Base-by-base conservation (phyloP, 139 green algal species). In the Chlamydomonas sphaeroides region DNA sequence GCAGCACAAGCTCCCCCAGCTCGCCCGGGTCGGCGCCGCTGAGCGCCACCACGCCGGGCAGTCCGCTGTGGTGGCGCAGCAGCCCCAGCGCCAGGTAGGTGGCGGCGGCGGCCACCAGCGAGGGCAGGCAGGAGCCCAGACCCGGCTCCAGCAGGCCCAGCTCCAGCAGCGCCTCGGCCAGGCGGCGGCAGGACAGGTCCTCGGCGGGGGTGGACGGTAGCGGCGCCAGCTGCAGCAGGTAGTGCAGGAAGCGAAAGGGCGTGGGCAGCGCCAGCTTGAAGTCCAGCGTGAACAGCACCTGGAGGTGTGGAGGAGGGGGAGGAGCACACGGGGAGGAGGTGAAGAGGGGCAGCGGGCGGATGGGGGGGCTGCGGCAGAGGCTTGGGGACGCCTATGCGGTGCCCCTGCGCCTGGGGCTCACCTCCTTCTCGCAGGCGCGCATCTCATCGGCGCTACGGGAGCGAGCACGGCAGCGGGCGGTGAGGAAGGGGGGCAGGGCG, bases 251-350 rank as follows among this genome's bases (percentile, higher is more conserved):
- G 38, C 67, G 78, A 25, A 85, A 65, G 10, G 87, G 80, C 15
- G 95, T 98, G 78, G 96, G 96, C 42, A 90, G 85, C 25, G 90
- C 94, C 18, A 98, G 88, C 65, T 97, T 88, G 80, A 97, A 98
- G 32, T 91, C 36, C 71, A 98, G 91, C 25, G 65, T 56, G 17
- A 86, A 84, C 42, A 98, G 90, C 42, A 98, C 41, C 11, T 89
- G 59, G 2, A 26, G 41, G 41, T 26, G 25, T 15, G 67, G 63
- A 28, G n/a, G 62, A 98, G 89, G 53, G 53, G 5, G 6, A 62
- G 21, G 11, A 53, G 14, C 45, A 53, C 10, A 53, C 45, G 45
- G 45, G 45, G 45, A 14, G 45, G 14, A 53, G 14, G 14, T 53
- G n/a, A n/a, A n/a, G n/a, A n/a, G n/a, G n/a, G n/a, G n/a, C n/a